Evolutionary conservation across 768 basidiomycete genomes (phyloP), one percentile per base, ranked within the genome.

Genomic region (Dioszegia crocea): DNA sequence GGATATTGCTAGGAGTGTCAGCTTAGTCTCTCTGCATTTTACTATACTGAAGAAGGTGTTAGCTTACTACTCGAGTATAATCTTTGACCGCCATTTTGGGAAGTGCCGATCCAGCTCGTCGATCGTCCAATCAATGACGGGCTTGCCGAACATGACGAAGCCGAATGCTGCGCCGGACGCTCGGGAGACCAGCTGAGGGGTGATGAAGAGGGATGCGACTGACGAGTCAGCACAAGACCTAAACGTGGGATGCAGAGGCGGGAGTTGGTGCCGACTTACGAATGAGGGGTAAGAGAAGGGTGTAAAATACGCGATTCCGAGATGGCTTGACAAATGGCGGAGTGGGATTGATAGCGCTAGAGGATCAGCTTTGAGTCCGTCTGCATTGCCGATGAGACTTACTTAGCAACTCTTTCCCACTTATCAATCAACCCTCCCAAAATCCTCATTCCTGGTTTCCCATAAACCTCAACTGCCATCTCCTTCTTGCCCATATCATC

Each of bases 321-420:
- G 74, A 70, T 12, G 64, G 33, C 27, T 66, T 61, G 27, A 73
- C 57, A 61, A 79, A 80, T 2, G 80, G 80, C 33, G 74, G 70
- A 10, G 75, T 77, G 6, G 80, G 79, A 9, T 76, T 74, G 12
- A 81, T 72, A 0, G 77, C 79, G 61, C 79, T 80, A 61, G 16
- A 24, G 39, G 1, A 45, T 10, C 19, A 12, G 29, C 36, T 14
- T 23, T 1, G 19, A 26, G 23, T 23, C 23, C 38, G 41, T 3
- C 40, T 12, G 5, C 11, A 16, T 14, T 4, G 27, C 47, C 27
- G 9, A 14, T 6, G 5, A 4, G 16, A 64, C 74, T 59, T 56
- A 76, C 72, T 76, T 76, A 30, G 71, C 79, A 24, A 79, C 64
- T 12, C 79, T 62, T 60, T 81, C 80, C 78, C 79, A 81, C n/a